Evolutionary conservation across 352 stramenopile genomes (phyloP).

Genomic region (Phytophthora chlamydospora): DNA sequence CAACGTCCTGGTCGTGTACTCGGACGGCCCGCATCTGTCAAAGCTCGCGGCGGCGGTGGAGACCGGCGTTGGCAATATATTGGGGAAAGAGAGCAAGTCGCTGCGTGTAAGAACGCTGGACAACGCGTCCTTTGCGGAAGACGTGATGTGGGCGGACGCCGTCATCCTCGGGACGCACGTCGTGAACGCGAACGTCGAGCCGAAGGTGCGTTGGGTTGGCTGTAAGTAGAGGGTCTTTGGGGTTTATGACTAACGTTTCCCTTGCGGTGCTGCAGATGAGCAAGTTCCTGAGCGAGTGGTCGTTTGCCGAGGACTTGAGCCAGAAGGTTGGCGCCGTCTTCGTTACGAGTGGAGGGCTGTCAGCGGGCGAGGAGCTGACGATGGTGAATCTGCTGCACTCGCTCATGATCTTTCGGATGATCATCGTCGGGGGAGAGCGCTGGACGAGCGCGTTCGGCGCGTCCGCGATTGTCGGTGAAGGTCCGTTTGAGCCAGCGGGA

Average conservation of each 20-base stretch:
- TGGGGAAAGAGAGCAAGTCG: constrained; percentile 38
- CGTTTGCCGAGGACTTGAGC: constrained; percentile 72
- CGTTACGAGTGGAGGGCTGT: constrained; percentile 82
- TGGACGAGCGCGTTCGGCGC: constrained; percentile 90
- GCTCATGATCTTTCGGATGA: constrained; percentile 90
- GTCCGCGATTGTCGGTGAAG: constrained; percentile 81
- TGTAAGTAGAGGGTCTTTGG: not conserved
- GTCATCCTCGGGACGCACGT: constrained; percentile 87
- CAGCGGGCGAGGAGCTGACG: constrained; percentile 82
- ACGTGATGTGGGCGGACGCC: constrained; percentile 85
- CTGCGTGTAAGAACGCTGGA: constrained; percentile 62
- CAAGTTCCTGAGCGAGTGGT: constrained; percentile 78
- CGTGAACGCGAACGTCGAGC: constrained; percentile 89
- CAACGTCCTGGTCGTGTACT: constrained; percentile 77
- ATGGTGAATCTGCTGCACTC: constrained; percentile 88
- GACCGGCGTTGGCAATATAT: constrained; percentile 42
- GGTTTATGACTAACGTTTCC: constrained; percentile 2
- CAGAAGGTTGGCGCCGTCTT: constrained; percentile 88
- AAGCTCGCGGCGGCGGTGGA: constrained; percentile 78
- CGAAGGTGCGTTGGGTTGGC: constrained; percentile 47
- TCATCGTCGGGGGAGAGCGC: constrained; percentile 81
- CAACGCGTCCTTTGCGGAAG: constrained; percentile 75
- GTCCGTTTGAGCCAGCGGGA: constrained; percentile 51
- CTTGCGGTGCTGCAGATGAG: constrained; percentile 46
- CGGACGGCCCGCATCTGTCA: constrained; percentile 69